Percentiles rank a stretch among this genome's conserved stretches.
phyloP scores from a whole-genome alignment of 495 filamentous ascomycete genomes.

The Talaromyces liani region DNA sequence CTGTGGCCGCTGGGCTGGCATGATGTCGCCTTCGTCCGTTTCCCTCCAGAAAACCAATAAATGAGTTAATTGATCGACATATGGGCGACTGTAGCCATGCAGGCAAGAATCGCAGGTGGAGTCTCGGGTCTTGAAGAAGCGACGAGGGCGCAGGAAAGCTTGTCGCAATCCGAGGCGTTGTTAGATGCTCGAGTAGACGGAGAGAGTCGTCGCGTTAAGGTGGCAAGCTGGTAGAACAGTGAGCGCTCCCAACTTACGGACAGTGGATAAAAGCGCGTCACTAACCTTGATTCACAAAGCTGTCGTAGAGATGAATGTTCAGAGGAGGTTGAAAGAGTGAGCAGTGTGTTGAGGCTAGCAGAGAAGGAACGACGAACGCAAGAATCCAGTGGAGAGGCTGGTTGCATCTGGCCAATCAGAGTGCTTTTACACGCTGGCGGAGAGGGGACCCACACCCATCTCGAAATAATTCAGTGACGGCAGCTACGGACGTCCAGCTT shows the following conservation, averaged over 20 bases:
- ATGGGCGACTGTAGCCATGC: neutral
- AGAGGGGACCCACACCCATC: neutral
- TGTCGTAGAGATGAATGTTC: neutral
- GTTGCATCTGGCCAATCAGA: neutral
- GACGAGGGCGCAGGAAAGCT: neutral
- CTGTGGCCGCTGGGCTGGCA: conserved; percentile 62
- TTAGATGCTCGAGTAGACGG: neutral
- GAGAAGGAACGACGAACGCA: neutral
- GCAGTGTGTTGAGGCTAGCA: neutral
- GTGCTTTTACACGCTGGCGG: neutral
- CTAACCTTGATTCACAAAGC: neutral
- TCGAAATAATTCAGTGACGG: neutral
- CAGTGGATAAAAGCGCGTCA: neutral
- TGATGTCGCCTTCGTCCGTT: conserved; percentile 20
- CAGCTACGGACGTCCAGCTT: neutral
- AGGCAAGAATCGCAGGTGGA: neutral
- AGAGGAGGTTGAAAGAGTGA: neutral
- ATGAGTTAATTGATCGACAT: neutral
- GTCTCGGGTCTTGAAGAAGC: neutral
- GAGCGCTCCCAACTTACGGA: neutral
- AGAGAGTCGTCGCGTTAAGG: neutral
- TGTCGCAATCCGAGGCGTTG: neutral
- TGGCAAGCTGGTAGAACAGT: neutral
- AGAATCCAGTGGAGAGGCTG: neutral
- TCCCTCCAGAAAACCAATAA: neutral